A percentile compares a stretch with the other conserved stretches of the same genome.
Conservation (phyloP, 371 early-diverging fungal genomes). For the Synchytrium microbalum region DNA sequence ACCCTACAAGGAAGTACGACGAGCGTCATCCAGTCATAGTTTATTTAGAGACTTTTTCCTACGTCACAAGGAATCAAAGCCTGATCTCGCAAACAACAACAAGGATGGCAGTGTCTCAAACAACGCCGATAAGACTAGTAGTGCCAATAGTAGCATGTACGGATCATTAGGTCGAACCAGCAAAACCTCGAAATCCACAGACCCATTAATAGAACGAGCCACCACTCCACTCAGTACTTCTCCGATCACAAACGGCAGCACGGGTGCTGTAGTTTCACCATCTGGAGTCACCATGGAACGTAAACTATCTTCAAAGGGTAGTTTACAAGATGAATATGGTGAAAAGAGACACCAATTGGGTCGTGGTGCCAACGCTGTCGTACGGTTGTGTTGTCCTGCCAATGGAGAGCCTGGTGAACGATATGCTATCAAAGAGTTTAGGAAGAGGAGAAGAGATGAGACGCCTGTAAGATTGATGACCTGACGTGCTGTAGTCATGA, state of each 20-base stretch:
- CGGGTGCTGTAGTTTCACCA: not conserved
- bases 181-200: not conserved
- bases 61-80: not conserved
- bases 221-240: not conserved
- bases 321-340: conserved; percentile 6
- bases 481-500: too few species aligned
- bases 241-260: not conserved
- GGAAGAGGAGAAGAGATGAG: conserved; percentile 76
- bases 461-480: conserved; percentile 35
- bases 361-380: conserved; percentile 84
- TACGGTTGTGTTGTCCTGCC: conserved; percentile 66
- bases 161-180: not conserved
- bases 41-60: not conserved
- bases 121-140: not conserved
- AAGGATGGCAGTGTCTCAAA: not conserved
- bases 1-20: not conserved
- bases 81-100: not conserved
- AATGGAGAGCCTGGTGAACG: conserved; percentile 47
- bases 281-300: not conserved
- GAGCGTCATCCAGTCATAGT: not conserved
- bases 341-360: conserved; percentile 47
- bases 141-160: too few species aligned
- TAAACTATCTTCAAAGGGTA: not conserved
- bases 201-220: not conserved
- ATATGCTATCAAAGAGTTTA: conserved; percentile 88